Percentiles rank a stretch among this genome's conserved stretches.
Conservation (phyloP, 805 yeast species). For the Candida vaughaniae region DNA sequence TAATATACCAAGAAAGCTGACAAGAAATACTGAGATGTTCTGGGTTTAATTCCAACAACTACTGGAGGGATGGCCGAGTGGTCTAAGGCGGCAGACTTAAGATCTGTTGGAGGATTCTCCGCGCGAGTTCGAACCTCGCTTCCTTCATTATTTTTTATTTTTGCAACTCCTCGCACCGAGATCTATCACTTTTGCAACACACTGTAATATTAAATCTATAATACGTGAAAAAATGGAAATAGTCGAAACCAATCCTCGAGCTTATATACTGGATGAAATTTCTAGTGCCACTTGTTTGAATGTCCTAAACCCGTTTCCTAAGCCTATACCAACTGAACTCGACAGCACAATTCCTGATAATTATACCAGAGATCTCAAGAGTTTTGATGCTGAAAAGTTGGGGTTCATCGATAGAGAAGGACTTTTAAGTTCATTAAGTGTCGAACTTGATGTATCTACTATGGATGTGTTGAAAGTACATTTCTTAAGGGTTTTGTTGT, state of each 20-base stretch:
- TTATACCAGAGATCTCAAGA: conserved; percentile 1
- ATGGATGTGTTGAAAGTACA: conserved; percentile 18
- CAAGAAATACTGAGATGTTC: no score
- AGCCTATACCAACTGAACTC: no score
- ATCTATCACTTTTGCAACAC: neutral
- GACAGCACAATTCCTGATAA: conserved; percentile 2
- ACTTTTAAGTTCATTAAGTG: conserved; percentile 15
- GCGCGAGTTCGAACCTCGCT: conserved; percentile 56
- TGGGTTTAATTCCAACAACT: no score
- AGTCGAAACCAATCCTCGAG: no score
- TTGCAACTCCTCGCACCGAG: no score
- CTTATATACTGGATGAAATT: no score
- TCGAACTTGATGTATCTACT: conserved; percentile 16
- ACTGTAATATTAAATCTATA: no score
- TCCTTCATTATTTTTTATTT: conserved; percentile 40
- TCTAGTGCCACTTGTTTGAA: no score
- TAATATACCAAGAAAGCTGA: no score
- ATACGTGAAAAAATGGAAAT: no score
- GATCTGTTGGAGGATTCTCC: conserved; percentile 48
- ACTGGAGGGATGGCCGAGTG: conserved; percentile 51
- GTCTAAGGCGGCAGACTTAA: conserved; percentile 52
- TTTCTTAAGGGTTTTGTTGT: conserved; percentile 15
- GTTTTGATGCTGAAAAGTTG: conserved; percentile 11
- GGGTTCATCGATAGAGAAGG: conserved; percentile 14
- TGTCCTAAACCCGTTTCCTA: no score